Conservation (phyloP, 257 asterid genomes). For the Linaria vulgaris region DNA sequence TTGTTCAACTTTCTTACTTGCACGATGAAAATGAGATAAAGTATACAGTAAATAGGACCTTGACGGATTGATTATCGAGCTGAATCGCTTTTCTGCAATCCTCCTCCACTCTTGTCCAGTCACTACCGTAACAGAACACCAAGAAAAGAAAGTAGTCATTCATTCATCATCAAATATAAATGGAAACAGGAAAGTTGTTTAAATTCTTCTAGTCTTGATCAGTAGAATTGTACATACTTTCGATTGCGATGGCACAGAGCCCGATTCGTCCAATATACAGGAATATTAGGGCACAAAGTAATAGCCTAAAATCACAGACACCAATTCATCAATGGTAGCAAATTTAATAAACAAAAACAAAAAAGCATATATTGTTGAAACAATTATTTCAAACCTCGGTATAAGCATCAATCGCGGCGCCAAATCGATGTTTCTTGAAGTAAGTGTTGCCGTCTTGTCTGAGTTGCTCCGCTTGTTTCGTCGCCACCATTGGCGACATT, state of each 20-base stretch:
- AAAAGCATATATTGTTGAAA: no score
- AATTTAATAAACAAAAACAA: background rate
- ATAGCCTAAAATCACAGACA: conserved; percentile 55
- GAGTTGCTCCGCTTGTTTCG: conserved; percentile 81
- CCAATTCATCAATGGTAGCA: background rate
- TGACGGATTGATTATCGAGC: conserved; percentile 59
- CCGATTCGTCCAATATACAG: conserved; percentile 85
- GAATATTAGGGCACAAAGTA: conserved; percentile 79
- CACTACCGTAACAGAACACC: conserved; percentile 37
- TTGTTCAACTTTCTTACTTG: no score
- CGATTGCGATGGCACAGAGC: conserved; percentile 82
- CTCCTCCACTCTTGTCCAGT: conserved; percentile 79
- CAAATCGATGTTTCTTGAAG: conserved; percentile 62
- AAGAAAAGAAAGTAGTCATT: conserved; percentile 7
- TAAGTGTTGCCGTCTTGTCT: conserved; percentile 66
- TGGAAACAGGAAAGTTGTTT: background rate
- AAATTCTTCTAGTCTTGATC: no score
- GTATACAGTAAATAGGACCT: conserved; percentile 35
- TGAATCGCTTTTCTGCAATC: conserved; percentile 64
- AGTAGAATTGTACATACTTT: conserved; percentile 54
- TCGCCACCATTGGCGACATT: conserved; percentile 58
- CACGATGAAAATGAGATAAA: background rate
- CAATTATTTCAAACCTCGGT: conserved; percentile 78
- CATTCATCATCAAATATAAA: no score
- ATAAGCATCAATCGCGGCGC: conserved; percentile 93